Evolutionary conservation across 2,329 filamentous ascomycete genomes (phyloP).

Genomic region (Aspergillus fructus): DNA sequence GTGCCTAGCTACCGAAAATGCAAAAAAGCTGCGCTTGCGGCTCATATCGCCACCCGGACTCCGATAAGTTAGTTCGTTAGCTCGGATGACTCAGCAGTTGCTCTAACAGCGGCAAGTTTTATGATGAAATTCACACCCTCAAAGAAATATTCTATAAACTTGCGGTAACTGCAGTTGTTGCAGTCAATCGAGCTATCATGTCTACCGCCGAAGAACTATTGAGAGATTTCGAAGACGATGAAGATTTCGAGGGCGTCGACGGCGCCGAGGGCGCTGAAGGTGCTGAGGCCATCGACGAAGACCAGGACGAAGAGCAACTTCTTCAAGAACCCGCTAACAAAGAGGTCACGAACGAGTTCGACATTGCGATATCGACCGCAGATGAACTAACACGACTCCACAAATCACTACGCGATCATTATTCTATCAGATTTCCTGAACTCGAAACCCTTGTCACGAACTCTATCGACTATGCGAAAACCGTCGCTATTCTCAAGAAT

Average conservation of each 20-base stretch:
- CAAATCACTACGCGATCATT: slow-evolving; percentile 95
- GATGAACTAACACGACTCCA: slow-evolving; percentile 90
- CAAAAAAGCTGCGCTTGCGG: slow-evolving; percentile 19
- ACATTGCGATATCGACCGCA: slow-evolving; percentile 90
- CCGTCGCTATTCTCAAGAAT: slow-evolving; percentile 89
- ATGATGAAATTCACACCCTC: slow-evolving; percentile 4
- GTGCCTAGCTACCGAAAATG: slow-evolving; percentile 8
- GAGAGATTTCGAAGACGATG: slow-evolving; percentile 73
- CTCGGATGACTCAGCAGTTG: slow-evolving; percentile 16
- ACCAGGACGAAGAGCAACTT: slow-evolving; percentile 60
- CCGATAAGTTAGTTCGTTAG: background rate
- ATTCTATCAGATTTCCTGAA: slow-evolving; percentile 89
- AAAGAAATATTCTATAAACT: background rate
- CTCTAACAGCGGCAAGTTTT: background rate
- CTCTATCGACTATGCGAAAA: slow-evolving; percentile 91
- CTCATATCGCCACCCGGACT: slow-evolving; percentile 13
- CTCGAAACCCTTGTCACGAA: slow-evolving; percentile 87
- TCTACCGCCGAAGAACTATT: slow-evolving; percentile 91
- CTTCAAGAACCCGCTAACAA: slow-evolving; percentile 61
- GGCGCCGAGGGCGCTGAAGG: slow-evolving; percentile 62
- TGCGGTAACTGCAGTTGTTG: background rate
- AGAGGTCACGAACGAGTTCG: slow-evolving; percentile 73
- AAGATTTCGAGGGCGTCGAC: slow-evolving; percentile 72
- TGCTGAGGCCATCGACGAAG: slow-evolving; percentile 54
- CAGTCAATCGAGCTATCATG: slow-evolving; percentile 52